Conservation (phyloP, 768 basidiomycete species). For the Epithele typhae region DNA sequence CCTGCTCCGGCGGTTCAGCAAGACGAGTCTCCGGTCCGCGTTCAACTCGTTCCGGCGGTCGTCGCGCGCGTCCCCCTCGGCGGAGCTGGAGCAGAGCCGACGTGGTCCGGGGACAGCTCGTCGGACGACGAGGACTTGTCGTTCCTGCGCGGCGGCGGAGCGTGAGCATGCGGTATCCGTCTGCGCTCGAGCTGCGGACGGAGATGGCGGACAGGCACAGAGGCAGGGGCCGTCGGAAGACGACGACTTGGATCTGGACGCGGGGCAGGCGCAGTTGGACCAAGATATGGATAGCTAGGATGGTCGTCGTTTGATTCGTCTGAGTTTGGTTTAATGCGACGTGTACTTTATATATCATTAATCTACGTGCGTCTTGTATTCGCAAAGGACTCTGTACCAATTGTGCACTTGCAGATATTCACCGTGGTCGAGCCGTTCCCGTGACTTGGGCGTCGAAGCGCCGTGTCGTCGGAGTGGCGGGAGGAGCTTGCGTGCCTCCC, state of each 20-base stretch:
- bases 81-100: conserved; percentile 6
- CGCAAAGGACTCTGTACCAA: too few relatives aligned
- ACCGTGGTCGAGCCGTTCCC: too few relatives aligned
- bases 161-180: conserved; percentile 5
- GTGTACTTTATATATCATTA: too few relatives aligned
- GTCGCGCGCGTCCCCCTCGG: conserved; percentile 1
- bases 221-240: conserved; percentile 7
- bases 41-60: conserved; percentile 24
- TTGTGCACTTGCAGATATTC: too few relatives aligned
- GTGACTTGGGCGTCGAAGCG: too few relatives aligned
- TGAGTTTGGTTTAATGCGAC: too few relatives aligned
- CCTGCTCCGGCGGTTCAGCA: conserved; percentile 20
- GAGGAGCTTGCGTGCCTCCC: too few relatives aligned
- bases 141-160: conserved; percentile 15
- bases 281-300: too few relatives aligned
- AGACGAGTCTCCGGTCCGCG: conserved; percentile 12
- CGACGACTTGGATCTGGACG: background rate
- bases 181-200: conserved; percentile 12
- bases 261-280: too few relatives aligned
- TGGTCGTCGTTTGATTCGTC: too few relatives aligned
- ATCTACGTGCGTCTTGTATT: too few relatives aligned
- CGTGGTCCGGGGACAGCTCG: conserved; percentile 25
- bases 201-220: conserved; percentile 1
- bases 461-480: too few relatives aligned
- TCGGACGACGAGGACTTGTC: conserved; percentile 24